phyloP scores from a whole-genome alignment of 495 filamentous ascomycete species.

The Hyaloscypha finlandica region DNA sequence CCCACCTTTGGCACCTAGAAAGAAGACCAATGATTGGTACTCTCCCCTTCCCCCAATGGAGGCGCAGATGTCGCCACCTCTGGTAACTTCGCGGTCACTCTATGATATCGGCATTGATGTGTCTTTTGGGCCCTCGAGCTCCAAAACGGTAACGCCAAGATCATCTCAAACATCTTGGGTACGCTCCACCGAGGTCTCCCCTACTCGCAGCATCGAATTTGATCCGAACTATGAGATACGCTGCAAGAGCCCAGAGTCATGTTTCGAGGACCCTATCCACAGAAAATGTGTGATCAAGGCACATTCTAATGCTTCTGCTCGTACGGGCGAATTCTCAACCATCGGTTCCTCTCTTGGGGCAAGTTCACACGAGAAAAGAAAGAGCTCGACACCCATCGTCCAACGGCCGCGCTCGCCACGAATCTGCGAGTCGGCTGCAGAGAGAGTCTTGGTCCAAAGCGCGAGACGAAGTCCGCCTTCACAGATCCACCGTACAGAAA shows the following conservation, averaged over 20 bases:
- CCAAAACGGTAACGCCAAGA: slow-evolving; percentile 9
- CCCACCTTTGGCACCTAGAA: slow-evolving; percentile 22
- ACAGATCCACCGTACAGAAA: too few relatives aligned
- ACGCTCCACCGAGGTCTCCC: not conserved
- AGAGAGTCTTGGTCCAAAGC: not conserved
- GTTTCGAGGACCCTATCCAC: not conserved
- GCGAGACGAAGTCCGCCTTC: not conserved
- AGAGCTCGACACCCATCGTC: not conserved
- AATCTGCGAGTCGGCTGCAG: not conserved
- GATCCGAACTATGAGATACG: not conserved
- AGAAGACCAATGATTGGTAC: slow-evolving; percentile 25
- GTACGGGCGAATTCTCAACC: slow-evolving; percentile 6
- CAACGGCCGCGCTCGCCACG: not conserved
- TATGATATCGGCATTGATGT: slow-evolving; percentile 23
- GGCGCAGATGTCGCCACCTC: not conserved
- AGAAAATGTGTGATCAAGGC: slow-evolving; percentile 5
- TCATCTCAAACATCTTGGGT: slow-evolving; percentile 5
- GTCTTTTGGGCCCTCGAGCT: slow-evolving; percentile 4
- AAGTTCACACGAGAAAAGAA: not conserved
- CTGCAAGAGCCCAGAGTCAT: not conserved
- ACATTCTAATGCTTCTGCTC: slow-evolving; percentile 19
- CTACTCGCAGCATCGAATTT: slow-evolving; percentile 13
- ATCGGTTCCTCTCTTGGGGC: slow-evolving; percentile 13
- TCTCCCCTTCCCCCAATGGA: slow-evolving; percentile 29
- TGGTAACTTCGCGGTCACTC: not conserved